A percentile compares a stretch with the other conserved stretches of the same genome.
phyloP scores from a whole-genome alignment of 1,139 yeast species.

The Arxiozyma heterogenica region DNA sequence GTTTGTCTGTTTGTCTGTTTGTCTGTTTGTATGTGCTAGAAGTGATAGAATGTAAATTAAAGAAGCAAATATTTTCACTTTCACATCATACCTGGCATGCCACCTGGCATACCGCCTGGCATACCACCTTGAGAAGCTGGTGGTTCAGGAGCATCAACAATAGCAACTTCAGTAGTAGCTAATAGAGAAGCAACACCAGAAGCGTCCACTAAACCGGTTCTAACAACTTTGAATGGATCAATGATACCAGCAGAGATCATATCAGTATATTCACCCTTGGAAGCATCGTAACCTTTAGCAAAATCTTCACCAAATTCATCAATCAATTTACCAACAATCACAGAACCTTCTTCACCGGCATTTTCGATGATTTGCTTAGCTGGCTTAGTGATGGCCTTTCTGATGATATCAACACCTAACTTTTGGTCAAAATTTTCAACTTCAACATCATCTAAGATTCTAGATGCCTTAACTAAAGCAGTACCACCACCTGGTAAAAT shows the following conservation, averaged over 20 bases:
- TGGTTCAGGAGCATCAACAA: slow-evolving; percentile 94
- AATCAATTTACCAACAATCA: slow-evolving; percentile 84
- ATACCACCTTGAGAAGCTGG: slow-evolving; percentile 60
- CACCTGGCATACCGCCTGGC: slow-evolving; percentile 47
- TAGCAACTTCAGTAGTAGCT: slow-evolving; percentile 98
- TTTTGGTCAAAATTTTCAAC: slow-evolving; percentile 95
- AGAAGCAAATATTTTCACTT: background rate
- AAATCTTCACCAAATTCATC: slow-evolving; percentile 80
- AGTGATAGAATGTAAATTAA: background rate
- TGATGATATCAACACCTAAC: slow-evolving; percentile 93
- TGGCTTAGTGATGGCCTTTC: slow-evolving; percentile 93
- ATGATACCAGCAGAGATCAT: slow-evolving; percentile 97
- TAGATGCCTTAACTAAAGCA: slow-evolving; percentile 91
- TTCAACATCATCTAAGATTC: slow-evolving; percentile 66
- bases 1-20: background rate
- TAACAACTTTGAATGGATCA: slow-evolving; percentile 98
- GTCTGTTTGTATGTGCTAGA: background rate
- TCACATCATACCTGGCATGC: slow-evolving; percentile 38
- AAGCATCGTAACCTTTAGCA: slow-evolving; percentile 88
- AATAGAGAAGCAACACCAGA: slow-evolving; percentile 95
- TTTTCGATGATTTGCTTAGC: slow-evolving; percentile 95
- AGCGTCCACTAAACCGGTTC: slow-evolving; percentile 94
- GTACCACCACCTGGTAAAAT: slow-evolving; percentile 99
- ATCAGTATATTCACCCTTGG: slow-evolving; percentile 90
- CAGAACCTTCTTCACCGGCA: slow-evolving; percentile 98